Evolutionary conservation across 2,329 filamentous ascomycete species (phyloP), one percentile per base, ranked within the genome.

Genomic region (Xylariaceae sp.): DNA sequence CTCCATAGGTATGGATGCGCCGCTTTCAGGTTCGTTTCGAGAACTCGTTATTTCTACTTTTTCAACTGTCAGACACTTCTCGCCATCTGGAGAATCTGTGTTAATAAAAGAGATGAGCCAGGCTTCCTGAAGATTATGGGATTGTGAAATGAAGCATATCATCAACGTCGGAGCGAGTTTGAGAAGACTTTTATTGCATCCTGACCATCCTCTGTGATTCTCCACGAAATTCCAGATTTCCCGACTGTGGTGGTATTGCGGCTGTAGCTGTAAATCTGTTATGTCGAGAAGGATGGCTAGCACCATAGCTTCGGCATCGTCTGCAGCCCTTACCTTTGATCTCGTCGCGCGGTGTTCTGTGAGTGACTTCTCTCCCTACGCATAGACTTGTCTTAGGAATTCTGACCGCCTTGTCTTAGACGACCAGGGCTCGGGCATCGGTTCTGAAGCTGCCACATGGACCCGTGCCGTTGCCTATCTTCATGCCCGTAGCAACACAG

Each of bases 401-500:
- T 2, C 55, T 58, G 29, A 59, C 19, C 11, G 30, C 19, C 6
- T 19, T 48, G 30, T 45, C 50, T 34, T 61, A 97, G 92, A 95
- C 91, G 47, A 97, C 92, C 8, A 90, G 92, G 78, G 94, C 94
- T 30, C 88, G 94, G 63, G 94, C 94, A 48, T 94, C 94, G 51
- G 85, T 84, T 56, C 79, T 99, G 51, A 87, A 86, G 47, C 84
- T 99, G 30, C 92, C 94, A 49, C 95, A 99, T 83, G 94, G 94
- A 55, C 80, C 87, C 1, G 91, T 99, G 30, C 83, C 88, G 65
- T 81, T 97, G 32, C 94, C 95, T 6, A 85, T 97, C 55, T 99
- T 99, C 73, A 99, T 99, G 94, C 94, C 94, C 12, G 94, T 99
- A 43, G 94, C 94, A 32, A 99, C 94, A 0, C 94, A 99, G 73